Evolutionary conservation across 2,329 filamentous ascomycete genomes (phyloP).

Genomic region (Ramularia endophylla): DNA sequence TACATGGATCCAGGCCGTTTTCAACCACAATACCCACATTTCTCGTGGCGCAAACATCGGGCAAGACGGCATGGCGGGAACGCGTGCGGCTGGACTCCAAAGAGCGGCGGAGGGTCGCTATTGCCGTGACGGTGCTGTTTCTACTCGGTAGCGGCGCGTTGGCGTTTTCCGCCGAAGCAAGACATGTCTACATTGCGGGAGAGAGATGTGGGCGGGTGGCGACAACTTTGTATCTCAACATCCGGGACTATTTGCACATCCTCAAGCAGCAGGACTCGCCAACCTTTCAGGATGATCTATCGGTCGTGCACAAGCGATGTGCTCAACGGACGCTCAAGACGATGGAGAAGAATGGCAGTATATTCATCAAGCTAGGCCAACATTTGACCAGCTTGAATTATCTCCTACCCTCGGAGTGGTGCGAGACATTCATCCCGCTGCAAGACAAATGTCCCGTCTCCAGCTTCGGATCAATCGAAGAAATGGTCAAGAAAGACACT

Average conservation of each 20-base stretch:
- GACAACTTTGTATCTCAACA: slow-evolving; percentile 67
- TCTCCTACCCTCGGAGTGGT: slow-evolving; percentile 85
- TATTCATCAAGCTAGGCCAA: slow-evolving; percentile 97
- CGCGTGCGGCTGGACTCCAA: slow-evolving; percentile 17
- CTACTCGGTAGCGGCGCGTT: slow-evolving; percentile 36
- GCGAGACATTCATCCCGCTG: slow-evolving; percentile 87
- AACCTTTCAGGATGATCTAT: slow-evolving; percentile 60
- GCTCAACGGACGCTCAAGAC: slow-evolving; percentile 80
- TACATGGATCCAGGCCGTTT: too few relatives aligned
- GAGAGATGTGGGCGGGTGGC: slow-evolving; percentile 76
- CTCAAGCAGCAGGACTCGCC: slow-evolving; percentile 63
- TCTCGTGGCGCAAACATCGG: slow-evolving; percentile 10
- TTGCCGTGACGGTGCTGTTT: slow-evolving; percentile 26
- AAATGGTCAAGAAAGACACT: slow-evolving; percentile 82
- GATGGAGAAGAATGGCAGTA: slow-evolving; percentile 92
- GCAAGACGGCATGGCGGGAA: slow-evolving; percentile 26
- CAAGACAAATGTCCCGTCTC: slow-evolving; percentile 95
- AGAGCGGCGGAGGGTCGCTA: slow-evolving; percentile 26
- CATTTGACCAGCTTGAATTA: slow-evolving; percentile 97
- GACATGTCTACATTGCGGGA: slow-evolving; percentile 66
- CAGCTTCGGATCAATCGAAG: slow-evolving; percentile 75
- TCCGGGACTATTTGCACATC: slow-evolving; percentile 87
- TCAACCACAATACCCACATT: too few relatives aligned
- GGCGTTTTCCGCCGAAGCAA: slow-evolving; percentile 60
- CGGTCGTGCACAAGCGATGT: slow-evolving; percentile 85